phyloP scores from a whole-genome alignment of 108 stramenopile species.

The Asterionellopsis glacialis region DNA sequence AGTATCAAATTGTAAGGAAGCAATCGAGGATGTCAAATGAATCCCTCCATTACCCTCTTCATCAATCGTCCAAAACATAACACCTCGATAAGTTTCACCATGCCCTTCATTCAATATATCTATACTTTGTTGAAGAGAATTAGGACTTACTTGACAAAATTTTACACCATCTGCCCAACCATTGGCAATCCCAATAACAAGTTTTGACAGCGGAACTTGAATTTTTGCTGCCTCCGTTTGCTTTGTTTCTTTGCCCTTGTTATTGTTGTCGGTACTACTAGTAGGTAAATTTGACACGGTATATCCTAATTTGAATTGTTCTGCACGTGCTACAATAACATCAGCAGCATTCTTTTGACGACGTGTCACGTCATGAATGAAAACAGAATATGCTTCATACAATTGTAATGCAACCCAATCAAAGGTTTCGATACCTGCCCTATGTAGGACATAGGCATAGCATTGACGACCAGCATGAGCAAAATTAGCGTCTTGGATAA shows the following conservation, averaged over 20 bases:
- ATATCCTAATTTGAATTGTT: conserved; percentile 27
- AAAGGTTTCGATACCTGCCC: conserved; percentile 50
- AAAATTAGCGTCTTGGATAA: conserved; percentile 51
- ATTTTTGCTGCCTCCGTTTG: conserved; percentile 15
- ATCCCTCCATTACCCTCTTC: conserved; percentile 53
- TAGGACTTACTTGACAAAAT: conserved; percentile 25
- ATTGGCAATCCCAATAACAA: conserved; percentile 70
- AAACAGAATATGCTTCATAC: conserved; percentile 78
- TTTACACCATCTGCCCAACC: conserved; percentile 46
- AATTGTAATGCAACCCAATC: conserved; percentile 80
- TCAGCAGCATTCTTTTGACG: background rate
- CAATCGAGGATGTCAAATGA: conserved; percentile 5
- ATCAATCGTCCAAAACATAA: conserved; percentile 76
- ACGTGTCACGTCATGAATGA: conserved; percentile 28
- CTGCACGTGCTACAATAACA: conserved; percentile 11
- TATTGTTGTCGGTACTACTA: conserved; percentile 20
- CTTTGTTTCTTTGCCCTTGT: conserved; percentile 26
- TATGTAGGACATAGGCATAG: conserved; percentile 72
- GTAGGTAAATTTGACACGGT: conserved; percentile 7
- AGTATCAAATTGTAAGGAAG: background rate
- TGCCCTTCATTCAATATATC: background rate
- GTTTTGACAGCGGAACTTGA: conserved; percentile 37
- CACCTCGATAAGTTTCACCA: conserved; percentile 39
- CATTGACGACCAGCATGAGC: conserved; percentile 69
- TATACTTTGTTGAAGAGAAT: conserved; percentile 3